Percentiles rank a stretch among this genome's conserved stretches.
Evolutionary conservation across 1,284 basidiomycete species (phyloP).

Genomic region (Leccinum pseudoinsigne): DNA sequence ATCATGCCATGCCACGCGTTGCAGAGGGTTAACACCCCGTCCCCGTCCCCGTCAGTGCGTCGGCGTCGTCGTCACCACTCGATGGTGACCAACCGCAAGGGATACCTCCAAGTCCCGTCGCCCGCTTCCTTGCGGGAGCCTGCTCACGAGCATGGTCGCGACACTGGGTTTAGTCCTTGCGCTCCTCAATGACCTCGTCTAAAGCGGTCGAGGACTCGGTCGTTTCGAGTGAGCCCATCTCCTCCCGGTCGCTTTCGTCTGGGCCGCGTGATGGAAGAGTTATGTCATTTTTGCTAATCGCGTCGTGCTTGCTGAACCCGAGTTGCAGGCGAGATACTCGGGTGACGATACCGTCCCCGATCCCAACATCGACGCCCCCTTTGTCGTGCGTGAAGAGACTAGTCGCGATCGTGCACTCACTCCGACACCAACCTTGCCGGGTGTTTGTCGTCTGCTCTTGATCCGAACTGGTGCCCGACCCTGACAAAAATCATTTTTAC

Average conservation of each 20-base stretch:
- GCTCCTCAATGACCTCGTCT: not conserved
- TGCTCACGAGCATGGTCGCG: slow-evolving; percentile 5
- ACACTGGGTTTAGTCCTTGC: not conserved
- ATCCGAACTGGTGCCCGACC: not conserved
- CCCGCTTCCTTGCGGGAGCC: slow-evolving; percentile 16
- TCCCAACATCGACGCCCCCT: not conserved
- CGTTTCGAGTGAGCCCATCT: slow-evolving; percentile 18
- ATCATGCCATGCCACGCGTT: not conserved
- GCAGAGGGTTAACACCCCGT: not conserved
- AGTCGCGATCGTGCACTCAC: not conserved
- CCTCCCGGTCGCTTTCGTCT: slow-evolving; percentile 13
- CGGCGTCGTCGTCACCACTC: not conserved
- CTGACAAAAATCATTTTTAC: slow-evolving; percentile 12
- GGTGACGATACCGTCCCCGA: not conserved
- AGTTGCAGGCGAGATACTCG: not conserved
- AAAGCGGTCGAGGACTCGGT: slow-evolving; percentile 9
- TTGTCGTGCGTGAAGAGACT: not conserved
- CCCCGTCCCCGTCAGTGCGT: not conserved
- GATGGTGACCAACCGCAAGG: not conserved
- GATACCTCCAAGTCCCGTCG: slow-evolving; percentile 23
- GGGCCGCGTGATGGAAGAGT: slow-evolving; percentile 24
- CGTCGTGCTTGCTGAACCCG: not conserved
- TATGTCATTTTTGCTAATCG: slow-evolving; percentile 8
- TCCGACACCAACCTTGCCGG: slow-evolving; percentile 1
- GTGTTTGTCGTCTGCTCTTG: not conserved